Evolutionary conservation across 306 rosid genomes (phyloP).

Genomic region (Herpetospermum pedunculosum): DNA sequence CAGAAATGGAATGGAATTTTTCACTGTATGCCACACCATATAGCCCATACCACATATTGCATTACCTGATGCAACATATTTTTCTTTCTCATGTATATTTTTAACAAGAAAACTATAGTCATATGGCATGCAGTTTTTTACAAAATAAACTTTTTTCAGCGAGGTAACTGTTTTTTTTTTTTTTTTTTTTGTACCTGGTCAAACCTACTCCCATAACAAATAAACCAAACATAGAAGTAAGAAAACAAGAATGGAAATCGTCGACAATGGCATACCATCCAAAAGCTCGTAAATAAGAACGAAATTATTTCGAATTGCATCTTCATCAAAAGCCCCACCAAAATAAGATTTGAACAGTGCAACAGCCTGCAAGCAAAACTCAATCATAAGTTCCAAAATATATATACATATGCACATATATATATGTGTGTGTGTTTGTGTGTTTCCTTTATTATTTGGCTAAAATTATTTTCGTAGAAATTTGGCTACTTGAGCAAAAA

Average conservation of each 20-base stretch:
- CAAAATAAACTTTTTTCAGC: not conserved
- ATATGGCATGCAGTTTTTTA: not conserved
- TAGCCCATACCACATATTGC: not conserved
- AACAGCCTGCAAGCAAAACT: constrained; percentile 59
- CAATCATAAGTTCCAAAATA: constrained; percentile 3
- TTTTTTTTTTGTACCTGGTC: not conserved
- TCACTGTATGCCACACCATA: not conserved
- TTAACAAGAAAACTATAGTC: not conserved
- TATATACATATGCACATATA: too few species aligned
- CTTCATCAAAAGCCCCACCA: constrained; percentile 98
- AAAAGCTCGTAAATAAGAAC: constrained; percentile 93
- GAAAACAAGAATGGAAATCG: not conserved
- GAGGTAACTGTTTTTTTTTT: not conserved
- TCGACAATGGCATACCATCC: constrained; percentile 44
- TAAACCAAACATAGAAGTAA: not conserved
- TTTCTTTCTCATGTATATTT: not conserved
- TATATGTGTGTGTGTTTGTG: too few species aligned
- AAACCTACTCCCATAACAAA: not conserved
- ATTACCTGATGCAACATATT: not conserved
- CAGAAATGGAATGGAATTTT: not conserved
- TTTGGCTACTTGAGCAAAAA: not conserved
- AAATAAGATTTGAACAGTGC: constrained; percentile 91
- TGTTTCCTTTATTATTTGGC: not conserved
- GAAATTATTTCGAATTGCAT: constrained; percentile 96
- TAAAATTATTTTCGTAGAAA: not conserved